These are phyloP conservation scores for Lentinus tigrinus DNA, from an alignment of 768 basidiomycete species.

Conservation along the genomic window DNA sequence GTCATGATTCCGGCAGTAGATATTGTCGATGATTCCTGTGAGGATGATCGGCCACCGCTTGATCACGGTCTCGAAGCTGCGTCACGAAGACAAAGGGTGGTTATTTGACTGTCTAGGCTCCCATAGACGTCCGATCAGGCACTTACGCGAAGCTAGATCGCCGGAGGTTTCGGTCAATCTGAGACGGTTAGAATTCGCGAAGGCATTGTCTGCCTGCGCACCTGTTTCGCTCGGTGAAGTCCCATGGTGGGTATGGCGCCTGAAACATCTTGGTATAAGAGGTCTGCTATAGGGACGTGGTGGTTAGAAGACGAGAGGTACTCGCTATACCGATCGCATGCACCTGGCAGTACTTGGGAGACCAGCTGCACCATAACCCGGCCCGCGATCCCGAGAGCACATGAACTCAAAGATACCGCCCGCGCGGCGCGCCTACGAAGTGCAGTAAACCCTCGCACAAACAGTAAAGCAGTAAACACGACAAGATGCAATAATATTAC, in stretches of 20 bases:
- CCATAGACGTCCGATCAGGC: background rate
- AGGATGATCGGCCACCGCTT: slow-evolving; percentile 85
- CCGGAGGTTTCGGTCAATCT: background rate
- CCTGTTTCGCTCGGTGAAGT: slow-evolving; percentile 70
- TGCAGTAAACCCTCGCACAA: too few relatives aligned
- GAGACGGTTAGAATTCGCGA: background rate
- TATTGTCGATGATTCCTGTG: slow-evolving; percentile 72
- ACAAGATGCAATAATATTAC: background rate
- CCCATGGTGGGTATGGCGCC: slow-evolving; percentile 66
- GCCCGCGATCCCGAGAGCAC: too few relatives aligned
- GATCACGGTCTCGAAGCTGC: slow-evolving; percentile 75
- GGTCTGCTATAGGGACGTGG: too few relatives aligned
- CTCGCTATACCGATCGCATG: too few relatives aligned
- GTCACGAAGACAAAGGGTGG: background rate
- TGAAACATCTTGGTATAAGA: slow-evolving; percentile 36
- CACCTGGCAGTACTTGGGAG: too few relatives aligned
- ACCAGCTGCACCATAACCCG: too few relatives aligned
- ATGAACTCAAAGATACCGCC: too few relatives aligned
- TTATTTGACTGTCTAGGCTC: background rate
- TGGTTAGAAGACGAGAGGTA: too few relatives aligned
- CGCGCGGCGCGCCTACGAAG: too few relatives aligned
- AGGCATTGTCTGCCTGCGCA: slow-evolving; percentile 27
- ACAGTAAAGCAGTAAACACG: too few relatives aligned
- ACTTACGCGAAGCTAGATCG: slow-evolving; percentile 62
- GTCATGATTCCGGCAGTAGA: slow-evolving; percentile 69